A percentile compares a stretch with the other conserved stretches of the same genome.
These are phyloP conservation scores for Gamsiella multidivaricata DNA, from an alignment of 192 early-diverging fungal genomes.

Conservation along the genomic window DNA sequence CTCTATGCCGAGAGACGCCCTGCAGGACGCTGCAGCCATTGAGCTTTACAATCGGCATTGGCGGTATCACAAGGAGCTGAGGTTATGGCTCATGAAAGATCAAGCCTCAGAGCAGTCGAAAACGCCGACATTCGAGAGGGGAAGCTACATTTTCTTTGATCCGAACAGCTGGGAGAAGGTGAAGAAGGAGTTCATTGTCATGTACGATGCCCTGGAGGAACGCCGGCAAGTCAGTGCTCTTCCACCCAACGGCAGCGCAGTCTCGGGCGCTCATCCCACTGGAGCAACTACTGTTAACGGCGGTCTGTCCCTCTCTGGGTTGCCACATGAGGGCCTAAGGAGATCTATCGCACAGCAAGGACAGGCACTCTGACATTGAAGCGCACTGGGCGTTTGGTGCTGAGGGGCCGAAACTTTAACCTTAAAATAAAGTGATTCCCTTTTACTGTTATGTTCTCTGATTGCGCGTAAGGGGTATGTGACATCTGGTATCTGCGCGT, in stretches of 20 bases:
- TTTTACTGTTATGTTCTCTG: no score
- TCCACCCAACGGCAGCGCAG: constrained; percentile 11
- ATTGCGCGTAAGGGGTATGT: no score
- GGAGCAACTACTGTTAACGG: constrained; percentile 17
- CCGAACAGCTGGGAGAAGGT: constrained; percentile 89
- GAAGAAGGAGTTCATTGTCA: constrained; percentile 88
- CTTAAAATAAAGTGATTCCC: no score
- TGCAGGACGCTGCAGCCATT: constrained; percentile 93
- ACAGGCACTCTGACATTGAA: no score
- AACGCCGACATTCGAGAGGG: constrained; percentile 80
- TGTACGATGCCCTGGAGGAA: constrained; percentile 93
- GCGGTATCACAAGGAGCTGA: constrained; percentile 96
- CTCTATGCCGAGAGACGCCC: constrained; percentile 89
- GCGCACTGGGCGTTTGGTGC: no score
- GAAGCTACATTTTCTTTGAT: constrained; percentile 94
- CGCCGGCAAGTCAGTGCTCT: constrained; percentile 51
- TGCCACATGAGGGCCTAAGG: constrained; percentile 20
- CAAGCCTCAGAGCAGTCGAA: constrained; percentile 64
- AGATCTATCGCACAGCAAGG: no score
- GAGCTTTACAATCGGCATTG: constrained; percentile 95
- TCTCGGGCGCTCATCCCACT: background rate
- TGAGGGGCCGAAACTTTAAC: no score
- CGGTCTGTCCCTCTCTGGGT: constrained; percentile 4
- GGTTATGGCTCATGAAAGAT: constrained; percentile 94
- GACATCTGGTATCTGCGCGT: no score